Conservation (phyloP, 441 rosid species). For the Gossypium aridum region DNA sequence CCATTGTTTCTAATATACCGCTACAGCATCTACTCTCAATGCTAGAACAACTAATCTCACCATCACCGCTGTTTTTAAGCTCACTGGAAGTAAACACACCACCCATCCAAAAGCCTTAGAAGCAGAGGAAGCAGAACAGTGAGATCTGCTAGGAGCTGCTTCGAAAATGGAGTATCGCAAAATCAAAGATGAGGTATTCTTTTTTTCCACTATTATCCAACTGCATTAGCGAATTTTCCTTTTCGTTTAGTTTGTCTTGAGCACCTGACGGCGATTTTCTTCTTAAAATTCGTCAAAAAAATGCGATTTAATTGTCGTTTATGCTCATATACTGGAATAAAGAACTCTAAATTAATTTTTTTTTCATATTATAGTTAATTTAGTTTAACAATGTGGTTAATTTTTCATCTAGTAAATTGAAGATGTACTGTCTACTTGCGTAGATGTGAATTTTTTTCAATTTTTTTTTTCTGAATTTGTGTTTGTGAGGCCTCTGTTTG, state of each 20-base stretch:
- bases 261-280: neutral
- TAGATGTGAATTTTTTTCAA: neutral
- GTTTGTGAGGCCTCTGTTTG: neutral
- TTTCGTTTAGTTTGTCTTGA: neutral
- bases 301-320: neutral
- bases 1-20: no score
- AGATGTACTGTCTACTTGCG: neutral
- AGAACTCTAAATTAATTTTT: neutral
- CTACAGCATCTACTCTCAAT: no score
- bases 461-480: neutral
- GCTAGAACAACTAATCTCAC: no score
- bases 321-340: neutral
- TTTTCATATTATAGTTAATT: neutral
- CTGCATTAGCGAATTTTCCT: neutral
- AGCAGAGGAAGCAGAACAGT: neutral
- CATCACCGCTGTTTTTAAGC: no score
- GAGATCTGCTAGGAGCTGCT: constrained; percentile 13
- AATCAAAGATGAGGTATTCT: constrained; percentile 65
- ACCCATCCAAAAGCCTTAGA: no score
- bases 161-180: constrained; percentile 65
- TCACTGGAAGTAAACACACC: no score
- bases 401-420: neutral
- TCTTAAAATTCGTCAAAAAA: neutral
- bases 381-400: neutral
- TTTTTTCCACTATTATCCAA: neutral